Base-by-base conservation (phyloP, 371 early-diverging fungal species). In the Mortierella sp. region DNA sequence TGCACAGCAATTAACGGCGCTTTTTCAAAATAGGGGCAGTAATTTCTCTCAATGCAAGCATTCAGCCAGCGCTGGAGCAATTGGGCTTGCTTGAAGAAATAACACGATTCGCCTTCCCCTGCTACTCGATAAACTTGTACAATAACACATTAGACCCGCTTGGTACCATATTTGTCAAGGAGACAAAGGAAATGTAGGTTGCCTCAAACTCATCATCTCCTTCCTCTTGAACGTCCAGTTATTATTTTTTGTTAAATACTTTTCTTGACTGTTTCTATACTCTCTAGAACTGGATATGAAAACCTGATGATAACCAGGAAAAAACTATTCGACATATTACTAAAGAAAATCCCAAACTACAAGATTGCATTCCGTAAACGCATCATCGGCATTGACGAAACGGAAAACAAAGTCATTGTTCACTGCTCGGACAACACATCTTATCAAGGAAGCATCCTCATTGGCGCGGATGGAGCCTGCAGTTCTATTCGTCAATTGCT, bases 401-500 rank as follows among this genome's bases (percentile, higher is more conserved):
- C 18, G 6, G 62, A 35, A 9, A 26, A 66, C 18, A 39, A 51
- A 9, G 73, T 66, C 18, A 3, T 45, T 43, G 57, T 70, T 32
- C 55, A 64, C 20, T 57, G 64, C 28, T 47, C 64, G 2, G 64
- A 70, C 32, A 57, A 63, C 30, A 55, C 57, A 55, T 52, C 55
- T 18, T 57, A 62, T 22, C 35, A 51, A n/a, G 70, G 63, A 6
- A 61, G 49, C 22, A 63, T 70, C 26, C 55, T 62, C 24, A 55
- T 70, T 20, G 70, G 70, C 18, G 70, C 70, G 10, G 70, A 70
- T 54, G 70, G 64, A 3, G 70, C 63, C 3, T 43, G 63, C 18
- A 62, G 62, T 18, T 54, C 63, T 24, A 45, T 70, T 26, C 64
- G 70, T 10, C 64, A 70, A 22, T 32, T 12, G 22, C 55, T 62